Conservation (phyloP, 225 moss, liverwort and hornwort species). For the Physcomitrellopsis africana region DNA sequence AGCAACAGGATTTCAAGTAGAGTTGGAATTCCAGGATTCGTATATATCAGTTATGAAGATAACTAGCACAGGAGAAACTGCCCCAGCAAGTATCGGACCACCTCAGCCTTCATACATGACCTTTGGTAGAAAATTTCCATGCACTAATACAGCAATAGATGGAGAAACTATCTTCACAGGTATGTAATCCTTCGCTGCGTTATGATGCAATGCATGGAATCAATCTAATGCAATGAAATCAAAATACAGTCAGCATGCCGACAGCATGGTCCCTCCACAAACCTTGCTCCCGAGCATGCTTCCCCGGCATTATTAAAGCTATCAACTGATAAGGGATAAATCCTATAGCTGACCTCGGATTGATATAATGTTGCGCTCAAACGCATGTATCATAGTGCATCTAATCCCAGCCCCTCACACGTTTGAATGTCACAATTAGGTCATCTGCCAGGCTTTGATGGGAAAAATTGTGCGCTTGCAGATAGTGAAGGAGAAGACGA, state of each 20-base stretch:
- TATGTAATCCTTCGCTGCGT: slow-evolving; percentile 8
- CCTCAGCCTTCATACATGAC: slow-evolving; percentile 23
- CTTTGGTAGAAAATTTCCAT: slow-evolving; percentile 23
- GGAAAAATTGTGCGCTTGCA: slow-evolving; percentile 32
- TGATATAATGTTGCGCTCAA: too few species aligned
- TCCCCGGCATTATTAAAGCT: too few species aligned
- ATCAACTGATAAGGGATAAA: too few species aligned
- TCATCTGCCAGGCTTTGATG: slow-evolving; percentile 3
- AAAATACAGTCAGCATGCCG: not conserved
- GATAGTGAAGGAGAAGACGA: slow-evolving; percentile 45
- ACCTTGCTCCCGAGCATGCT: too few species aligned
- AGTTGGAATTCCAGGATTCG: slow-evolving; percentile 70
- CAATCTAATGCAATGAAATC: slow-evolving; percentile 5
- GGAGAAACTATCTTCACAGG: slow-evolving; percentile 40
- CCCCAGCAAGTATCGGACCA: slow-evolving; percentile 21
- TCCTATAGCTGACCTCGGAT: too few species aligned
- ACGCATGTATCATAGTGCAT: too few species aligned
- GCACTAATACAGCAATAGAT: slow-evolving; percentile 22
- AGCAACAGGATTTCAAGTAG: slow-evolving; percentile 82
- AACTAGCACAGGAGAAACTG: slow-evolving; percentile 2
- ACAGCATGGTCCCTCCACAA: not conserved
- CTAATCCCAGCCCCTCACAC: too few species aligned
- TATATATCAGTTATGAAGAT: slow-evolving; percentile 50
- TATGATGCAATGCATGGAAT: too few species aligned
- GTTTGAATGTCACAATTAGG: not conserved